phyloP scores from a whole-genome alignment of 805 yeast species.

The Schwanniomyces polymorphus region DNA sequence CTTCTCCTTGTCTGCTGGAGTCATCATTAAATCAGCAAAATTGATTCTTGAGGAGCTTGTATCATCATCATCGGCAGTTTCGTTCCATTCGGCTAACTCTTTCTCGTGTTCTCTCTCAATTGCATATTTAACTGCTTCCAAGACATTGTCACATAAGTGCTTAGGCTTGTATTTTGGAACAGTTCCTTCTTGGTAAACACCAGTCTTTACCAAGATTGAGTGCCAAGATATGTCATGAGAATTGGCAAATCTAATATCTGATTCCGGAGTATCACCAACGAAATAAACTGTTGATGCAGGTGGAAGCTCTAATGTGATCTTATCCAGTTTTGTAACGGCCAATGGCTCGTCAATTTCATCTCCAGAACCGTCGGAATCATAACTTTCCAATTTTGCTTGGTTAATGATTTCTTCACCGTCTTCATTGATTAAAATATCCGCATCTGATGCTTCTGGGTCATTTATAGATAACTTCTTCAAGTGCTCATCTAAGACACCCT shows the following conservation, averaged over 20 bases:
- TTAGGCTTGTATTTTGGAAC: slow-evolving; percentile 79
- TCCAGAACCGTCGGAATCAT: slow-evolving; percentile 28
- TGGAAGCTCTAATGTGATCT: slow-evolving; percentile 59
- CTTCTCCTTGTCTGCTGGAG: slow-evolving; percentile 33
- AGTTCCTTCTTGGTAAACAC: slow-evolving; percentile 81
- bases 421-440: slow-evolving; percentile 43
- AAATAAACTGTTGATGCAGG: slow-evolving; percentile 86
- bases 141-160: slow-evolving; percentile 67
- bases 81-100: slow-evolving; percentile 77
- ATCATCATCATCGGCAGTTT: slow-evolving; percentile 36
- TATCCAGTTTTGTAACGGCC: slow-evolving; percentile 37
- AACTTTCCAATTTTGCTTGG: slow-evolving; percentile 41
- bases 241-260: slow-evolving; percentile 85
- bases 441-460: slow-evolving; percentile 43
- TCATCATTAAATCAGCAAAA: slow-evolving; percentile 47
- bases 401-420: slow-evolving; percentile 46
- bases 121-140: slow-evolving; percentile 82
- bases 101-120: slow-evolving; percentile 75
- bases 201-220: slow-evolving; percentile 82
- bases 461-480: slow-evolving; percentile 52
- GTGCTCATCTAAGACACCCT: slow-evolving; percentile 72
- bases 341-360: slow-evolving; percentile 39
- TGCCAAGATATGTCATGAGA: slow-evolving; percentile 84
- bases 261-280: slow-evolving; percentile 89
- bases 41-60: slow-evolving; percentile 34